Evolutionary conservation across 2,329 filamentous ascomycete genomes (phyloP).

Genomic region (Helotiales sp.): DNA sequence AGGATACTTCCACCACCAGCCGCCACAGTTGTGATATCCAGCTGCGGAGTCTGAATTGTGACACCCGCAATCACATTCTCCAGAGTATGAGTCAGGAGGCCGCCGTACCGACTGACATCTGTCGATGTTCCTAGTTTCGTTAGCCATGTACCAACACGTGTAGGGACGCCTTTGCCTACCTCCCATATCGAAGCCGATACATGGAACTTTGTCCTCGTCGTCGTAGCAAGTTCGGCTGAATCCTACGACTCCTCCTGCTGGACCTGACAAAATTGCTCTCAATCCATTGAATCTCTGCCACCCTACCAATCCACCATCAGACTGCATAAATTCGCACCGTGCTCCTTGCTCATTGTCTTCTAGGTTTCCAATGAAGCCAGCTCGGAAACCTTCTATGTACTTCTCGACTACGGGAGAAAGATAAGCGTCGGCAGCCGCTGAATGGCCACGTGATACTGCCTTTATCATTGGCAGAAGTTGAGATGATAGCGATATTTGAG

Average conservation of each 20-base stretch:
- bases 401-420: conserved; percentile 67
- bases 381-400: conserved; percentile 64
- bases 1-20: conserved; percentile 51
- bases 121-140: conserved; percentile 54
- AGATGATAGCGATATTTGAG: conserved; percentile 64
- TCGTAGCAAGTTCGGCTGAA: conserved; percentile 67
- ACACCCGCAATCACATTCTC: conserved; percentile 78
- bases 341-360: conserved; percentile 55
- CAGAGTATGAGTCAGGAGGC: conserved; percentile 69
- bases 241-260: conserved; percentile 68
- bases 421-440: conserved; percentile 68
- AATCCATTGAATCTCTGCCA: conserved; percentile 61
- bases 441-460: conserved; percentile 64
- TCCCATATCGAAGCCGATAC: conserved; percentile 71
- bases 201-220: conserved; percentile 59
- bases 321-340: conserved; percentile 70
- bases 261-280: conserved; percentile 64
- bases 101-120: conserved; percentile 66
- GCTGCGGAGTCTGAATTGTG: conserved; percentile 74
- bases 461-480: conserved; percentile 73
- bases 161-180: not conserved
- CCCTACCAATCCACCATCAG: conserved; percentile 41
- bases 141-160: conserved; percentile 34
- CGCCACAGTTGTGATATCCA: conserved; percentile 71
- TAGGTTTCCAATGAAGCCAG: conserved; percentile 63